Conservation (phyloP, 306 rosid genomes). For the Ammopiptanthus mongolicus region DNA sequence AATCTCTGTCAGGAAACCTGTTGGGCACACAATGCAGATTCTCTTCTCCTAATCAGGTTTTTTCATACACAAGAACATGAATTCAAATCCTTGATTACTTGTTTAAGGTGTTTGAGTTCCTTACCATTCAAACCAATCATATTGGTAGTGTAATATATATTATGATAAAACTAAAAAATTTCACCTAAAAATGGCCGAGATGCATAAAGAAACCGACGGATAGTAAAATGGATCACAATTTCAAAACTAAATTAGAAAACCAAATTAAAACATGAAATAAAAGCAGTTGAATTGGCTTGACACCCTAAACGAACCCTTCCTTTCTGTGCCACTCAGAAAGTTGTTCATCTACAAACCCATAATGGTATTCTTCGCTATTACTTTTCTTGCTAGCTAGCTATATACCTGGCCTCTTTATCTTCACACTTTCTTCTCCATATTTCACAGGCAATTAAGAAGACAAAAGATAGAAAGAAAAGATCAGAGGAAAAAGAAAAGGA, state of each 20-base stretch:
- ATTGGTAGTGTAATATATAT: no score
- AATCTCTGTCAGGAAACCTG: no score
- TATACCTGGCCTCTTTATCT: background rate
- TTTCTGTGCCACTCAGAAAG: constrained; percentile 65
- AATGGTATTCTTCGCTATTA: constrained; percentile 41
- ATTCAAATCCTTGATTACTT: no score
- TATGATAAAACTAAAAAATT: no score
- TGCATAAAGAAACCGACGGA: constrained; percentile 41
- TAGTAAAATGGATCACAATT: constrained; percentile 31
- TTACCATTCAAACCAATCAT: no score
- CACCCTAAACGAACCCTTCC: constrained; percentile 57
- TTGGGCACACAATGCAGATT: no score
- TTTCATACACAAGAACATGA: no score
- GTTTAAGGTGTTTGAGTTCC: no score
- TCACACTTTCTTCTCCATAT: constrained; percentile 1
- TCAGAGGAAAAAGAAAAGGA: background rate
- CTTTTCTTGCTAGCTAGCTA: constrained; percentile 12
- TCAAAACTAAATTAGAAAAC: constrained; percentile 1
- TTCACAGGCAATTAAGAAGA: constrained; percentile 10
- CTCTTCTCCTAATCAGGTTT: no score
- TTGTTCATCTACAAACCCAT: constrained; percentile 45
- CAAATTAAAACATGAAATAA: no score
- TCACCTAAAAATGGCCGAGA: no score
- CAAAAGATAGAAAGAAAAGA: background rate
- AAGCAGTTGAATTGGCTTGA: constrained; percentile 59